These are phyloP conservation scores for Coniochaeta pulveracea DNA, from an alignment of 2,329 filamentous ascomycete species.

Conservation along the genomic window DNA sequence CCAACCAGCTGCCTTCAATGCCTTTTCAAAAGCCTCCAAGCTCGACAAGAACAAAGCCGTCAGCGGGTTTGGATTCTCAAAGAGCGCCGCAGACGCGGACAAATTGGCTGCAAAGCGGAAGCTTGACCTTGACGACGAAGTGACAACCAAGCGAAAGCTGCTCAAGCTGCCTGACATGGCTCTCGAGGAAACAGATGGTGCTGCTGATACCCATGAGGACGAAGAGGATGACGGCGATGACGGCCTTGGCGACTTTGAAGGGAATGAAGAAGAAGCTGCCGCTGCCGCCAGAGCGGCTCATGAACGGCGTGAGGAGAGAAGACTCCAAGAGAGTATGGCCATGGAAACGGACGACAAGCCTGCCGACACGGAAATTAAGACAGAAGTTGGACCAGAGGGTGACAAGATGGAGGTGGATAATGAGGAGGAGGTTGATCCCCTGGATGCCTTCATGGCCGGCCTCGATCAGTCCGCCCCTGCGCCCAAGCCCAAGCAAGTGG, in stretches of 20 bases:
- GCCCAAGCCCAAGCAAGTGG: constrained; percentile 11
- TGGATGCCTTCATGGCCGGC: constrained; percentile 94
- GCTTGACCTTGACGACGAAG: constrained; percentile 79
- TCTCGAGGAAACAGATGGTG: constrained; percentile 49
- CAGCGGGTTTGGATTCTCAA: constrained; percentile 74
- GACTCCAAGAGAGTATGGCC: constrained; percentile 34
- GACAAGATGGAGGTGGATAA: constrained; percentile 47
- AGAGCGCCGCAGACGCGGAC: constrained; percentile 51
- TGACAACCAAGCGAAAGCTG: constrained; percentile 75
- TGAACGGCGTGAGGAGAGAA: constrained; percentile 66
- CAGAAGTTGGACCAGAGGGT: constrained; percentile 9
- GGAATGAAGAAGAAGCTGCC: constrained; percentile 77
- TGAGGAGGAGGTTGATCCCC: constrained; percentile 71
- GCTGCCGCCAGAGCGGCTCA: constrained; percentile 77
- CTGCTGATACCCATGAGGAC: constrained; percentile 47
- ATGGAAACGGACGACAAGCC: constrained; percentile 31
- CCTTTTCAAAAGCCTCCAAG: constrained; percentile 2
- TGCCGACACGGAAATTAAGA: constrained; percentile 9
- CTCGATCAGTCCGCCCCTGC: constrained; percentile 35
- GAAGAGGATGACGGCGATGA: constrained; percentile 59
- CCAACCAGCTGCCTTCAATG: constrained; percentile 10
- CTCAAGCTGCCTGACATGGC: constrained; percentile 77
- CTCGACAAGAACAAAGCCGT: constrained; percentile 45
- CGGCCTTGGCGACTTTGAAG: constrained; percentile 49
- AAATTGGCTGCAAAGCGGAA: constrained; percentile 61